phyloP scores from a whole-genome alignment of 2,329 filamentous ascomycete genomes.

The Fusarium sp. region DNA sequence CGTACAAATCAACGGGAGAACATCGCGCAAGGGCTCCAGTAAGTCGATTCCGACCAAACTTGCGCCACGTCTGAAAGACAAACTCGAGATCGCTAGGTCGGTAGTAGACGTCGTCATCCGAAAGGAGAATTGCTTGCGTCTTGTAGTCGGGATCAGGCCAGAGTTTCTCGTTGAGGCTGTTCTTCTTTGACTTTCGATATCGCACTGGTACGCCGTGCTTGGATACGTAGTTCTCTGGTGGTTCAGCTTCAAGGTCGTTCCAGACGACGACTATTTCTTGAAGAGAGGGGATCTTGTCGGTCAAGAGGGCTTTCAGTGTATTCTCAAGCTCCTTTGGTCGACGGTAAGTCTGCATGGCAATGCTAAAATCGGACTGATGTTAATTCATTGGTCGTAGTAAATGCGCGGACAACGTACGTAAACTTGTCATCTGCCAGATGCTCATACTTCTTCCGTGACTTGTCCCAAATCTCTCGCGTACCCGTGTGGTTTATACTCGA shows the following conservation, averaged over 20 bases:
- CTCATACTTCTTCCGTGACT: constrained; percentile 40
- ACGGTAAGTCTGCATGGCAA: constrained; percentile 52
- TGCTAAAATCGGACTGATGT: constrained; percentile 39
- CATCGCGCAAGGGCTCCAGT: constrained; percentile 54
- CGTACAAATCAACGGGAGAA: constrained; percentile 39
- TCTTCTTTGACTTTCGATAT: constrained; percentile 47
- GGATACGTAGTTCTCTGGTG: constrained; percentile 47
- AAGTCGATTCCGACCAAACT: constrained; percentile 51
- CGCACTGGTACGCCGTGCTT: constrained; percentile 49
- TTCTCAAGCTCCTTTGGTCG: constrained; percentile 51
- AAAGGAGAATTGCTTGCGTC: constrained; percentile 55
- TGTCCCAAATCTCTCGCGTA: constrained; percentile 34
- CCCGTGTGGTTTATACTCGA: constrained; percentile 28
- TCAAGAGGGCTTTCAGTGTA: constrained; percentile 46
- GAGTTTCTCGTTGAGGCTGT: constrained; percentile 55
- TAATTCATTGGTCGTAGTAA: background rate
- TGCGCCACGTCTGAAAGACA: constrained; percentile 56
- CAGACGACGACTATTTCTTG: constrained; percentile 54
- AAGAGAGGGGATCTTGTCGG: constrained; percentile 50
- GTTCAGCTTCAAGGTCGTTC: constrained; percentile 50
- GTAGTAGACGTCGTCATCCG: constrained; percentile 56
- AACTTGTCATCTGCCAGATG: constrained; percentile 47
- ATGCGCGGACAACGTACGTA: constrained; percentile 38
- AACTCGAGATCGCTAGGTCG: constrained; percentile 54
- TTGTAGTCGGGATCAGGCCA: constrained; percentile 51